Evolutionary conservation across 1,284 basidiomycete genomes (phyloP), one percentile per base, ranked within the genome.

Genomic region (Apiotrichum gracile): DNA sequence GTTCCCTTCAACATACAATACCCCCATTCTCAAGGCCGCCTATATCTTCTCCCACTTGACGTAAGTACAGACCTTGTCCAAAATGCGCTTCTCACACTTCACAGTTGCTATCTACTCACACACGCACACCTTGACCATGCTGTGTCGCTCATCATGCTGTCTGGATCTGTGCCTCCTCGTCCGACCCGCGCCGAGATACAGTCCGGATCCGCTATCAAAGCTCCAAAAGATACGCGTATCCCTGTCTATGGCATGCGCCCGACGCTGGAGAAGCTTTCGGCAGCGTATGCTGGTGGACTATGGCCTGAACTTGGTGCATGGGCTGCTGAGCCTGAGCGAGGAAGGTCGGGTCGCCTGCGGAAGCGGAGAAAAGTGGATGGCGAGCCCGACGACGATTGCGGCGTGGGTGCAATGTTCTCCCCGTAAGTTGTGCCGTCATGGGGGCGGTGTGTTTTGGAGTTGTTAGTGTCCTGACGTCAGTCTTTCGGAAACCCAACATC

Each of bases 91-190:
- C 41, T 42, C 5, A 17, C 24, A 13, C 33, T 9, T 14, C 14
- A 4, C 47, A 75, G 73, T 29, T 73, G 69, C 49, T 74, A 74
- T 56, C 65, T 76, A 47, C 63, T 76, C 47, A 74, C 73, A 3
- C 74, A 76, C 46, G 72, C 74, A 1, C 74, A 76, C 54, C 57
- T 76, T 34, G 74, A 76, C 48, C 74, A 76, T 50, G 64, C 58
- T 21, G 55, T 63, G 19, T 70, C 71, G 1, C 62, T 76, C 37
- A 69, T 74, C 58, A 58, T 76, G 51, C 58, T 71, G 4, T 70
- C 73, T 9, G 74, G 73, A 5, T 74, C 72, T 5, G 57, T 70
- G 4, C 71, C 71, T 3, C 61, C 64, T 1, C 56, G 59, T 47
- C 35, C 29, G 7, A 49, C 47, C 25, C 21, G 44, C 42, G n/a